Conservation (phyloP, 805 yeast genomes). For the Saccharomycopsis sp. region DNA sequence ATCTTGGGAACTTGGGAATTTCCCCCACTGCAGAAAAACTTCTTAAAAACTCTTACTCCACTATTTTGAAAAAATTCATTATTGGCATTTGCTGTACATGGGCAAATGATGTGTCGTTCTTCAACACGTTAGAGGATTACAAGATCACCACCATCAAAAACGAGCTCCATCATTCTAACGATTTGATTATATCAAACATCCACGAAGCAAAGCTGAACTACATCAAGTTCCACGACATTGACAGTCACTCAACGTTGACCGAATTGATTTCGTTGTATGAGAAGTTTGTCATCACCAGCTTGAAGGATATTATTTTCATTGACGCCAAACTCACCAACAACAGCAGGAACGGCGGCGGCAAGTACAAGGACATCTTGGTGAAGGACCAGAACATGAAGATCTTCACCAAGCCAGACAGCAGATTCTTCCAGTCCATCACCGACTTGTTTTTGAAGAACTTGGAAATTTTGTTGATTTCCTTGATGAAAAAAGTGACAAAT, state of each 20-base stretch:
- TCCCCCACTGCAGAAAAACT: conserved; percentile 29
- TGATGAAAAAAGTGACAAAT: conserved; percentile 25
- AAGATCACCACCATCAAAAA: conserved; percentile 17
- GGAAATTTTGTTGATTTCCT: conserved; percentile 26
- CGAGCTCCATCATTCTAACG: conserved; percentile 14
- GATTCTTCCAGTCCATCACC: conserved; percentile 27
- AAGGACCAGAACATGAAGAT: conserved; percentile 17
- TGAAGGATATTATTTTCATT: conserved; percentile 21
- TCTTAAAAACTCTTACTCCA: conserved; percentile 30
- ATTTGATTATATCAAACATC: conserved; percentile 13
- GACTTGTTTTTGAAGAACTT: conserved; percentile 30
- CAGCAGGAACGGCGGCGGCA: conserved; percentile 8
- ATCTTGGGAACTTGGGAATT: conserved; percentile 36
- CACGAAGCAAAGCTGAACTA: conserved; percentile 13
- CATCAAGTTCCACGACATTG: conserved; percentile 23
- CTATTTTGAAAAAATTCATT: conserved; percentile 36
- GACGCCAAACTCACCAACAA: conserved; percentile 16
- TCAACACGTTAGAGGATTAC: conserved; percentile 35
- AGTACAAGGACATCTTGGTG: conserved; percentile 15
- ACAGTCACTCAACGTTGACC: conserved; percentile 32
- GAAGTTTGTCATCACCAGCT: conserved; percentile 28
- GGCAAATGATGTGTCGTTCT: conserved; percentile 38
- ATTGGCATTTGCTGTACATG: conserved; percentile 42
- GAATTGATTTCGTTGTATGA: conserved; percentile 33
- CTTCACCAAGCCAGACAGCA: conserved; percentile 29